Conservation (phyloP, 2,329 filamentous ascomycete genomes). For the Fusarium sp. region DNA sequence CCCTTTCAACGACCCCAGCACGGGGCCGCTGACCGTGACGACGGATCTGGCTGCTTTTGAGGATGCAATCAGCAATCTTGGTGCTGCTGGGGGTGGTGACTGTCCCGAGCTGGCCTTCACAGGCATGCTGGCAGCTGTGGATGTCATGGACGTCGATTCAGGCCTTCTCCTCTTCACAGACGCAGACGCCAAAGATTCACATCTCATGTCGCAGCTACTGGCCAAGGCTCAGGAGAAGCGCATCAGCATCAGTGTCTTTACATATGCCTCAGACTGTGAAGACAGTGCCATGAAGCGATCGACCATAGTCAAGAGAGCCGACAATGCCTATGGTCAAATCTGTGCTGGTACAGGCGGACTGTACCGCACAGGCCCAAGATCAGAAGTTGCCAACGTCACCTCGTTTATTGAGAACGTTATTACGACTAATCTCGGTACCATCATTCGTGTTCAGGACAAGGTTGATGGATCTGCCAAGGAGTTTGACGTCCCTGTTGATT, state of each 20-base stretch:
- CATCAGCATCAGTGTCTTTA: not conserved
- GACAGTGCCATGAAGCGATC: not conserved
- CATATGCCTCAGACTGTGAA: not conserved
- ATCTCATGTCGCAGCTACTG: not conserved
- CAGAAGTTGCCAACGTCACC: not conserved
- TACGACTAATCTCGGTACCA: not conserved
- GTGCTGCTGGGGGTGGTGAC: not conserved
- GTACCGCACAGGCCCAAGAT: not conserved
- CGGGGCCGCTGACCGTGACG: not conserved
- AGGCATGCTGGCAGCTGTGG: not conserved
- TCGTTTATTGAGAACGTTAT: not conserved
- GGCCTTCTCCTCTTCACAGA: not conserved
- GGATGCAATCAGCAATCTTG: not conserved
- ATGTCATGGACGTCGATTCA: not conserved
- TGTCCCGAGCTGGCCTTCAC: not conserved
- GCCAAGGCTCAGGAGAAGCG: not conserved
- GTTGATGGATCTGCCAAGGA: not conserved
- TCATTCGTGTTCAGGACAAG: not conserved
- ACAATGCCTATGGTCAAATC: not conserved
- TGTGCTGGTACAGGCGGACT: not conserved
- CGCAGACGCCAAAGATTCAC: not conserved
- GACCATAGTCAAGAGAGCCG: not conserved
- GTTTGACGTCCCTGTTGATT: not conserved
- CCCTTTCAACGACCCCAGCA: not conserved
- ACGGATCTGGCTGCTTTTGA: not conserved